Evolutionary conservation across 177 flowering plant species (phyloP).

Genomic region (Tripterygium wilfordii): DNA sequence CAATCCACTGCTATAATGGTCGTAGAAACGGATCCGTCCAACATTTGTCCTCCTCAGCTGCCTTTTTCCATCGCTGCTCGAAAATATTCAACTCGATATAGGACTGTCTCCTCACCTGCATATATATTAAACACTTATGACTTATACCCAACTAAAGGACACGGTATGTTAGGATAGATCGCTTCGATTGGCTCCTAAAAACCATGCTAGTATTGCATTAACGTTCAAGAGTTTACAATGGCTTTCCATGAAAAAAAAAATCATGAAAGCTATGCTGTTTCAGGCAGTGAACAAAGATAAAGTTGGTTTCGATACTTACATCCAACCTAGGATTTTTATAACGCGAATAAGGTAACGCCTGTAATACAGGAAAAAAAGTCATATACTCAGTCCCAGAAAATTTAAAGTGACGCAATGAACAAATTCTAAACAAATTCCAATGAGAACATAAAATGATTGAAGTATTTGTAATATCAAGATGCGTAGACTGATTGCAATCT

Average conservation of each 20-base stretch:
- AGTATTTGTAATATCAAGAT: too few species aligned
- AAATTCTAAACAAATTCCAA: too few species aligned
- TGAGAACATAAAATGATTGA: too few species aligned
- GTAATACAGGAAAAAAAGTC: constrained; percentile 2
- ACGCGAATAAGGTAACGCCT: constrained; percentile 8
- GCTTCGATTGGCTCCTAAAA: too few species aligned
- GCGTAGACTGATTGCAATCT: too few species aligned
- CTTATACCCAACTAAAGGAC: too few species aligned
- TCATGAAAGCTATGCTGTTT: not conserved
- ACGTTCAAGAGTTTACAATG: too few species aligned
- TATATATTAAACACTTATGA: not conserved
- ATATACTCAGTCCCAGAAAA: not conserved
- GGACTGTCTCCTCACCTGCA: constrained; percentile 57
- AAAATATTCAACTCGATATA: constrained; percentile 33
- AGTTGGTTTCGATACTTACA: constrained; percentile 14
- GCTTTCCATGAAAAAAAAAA: not conserved
- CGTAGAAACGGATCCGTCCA: constrained; percentile 46
- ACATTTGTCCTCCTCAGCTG: constrained; percentile 36
- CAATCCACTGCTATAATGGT: not conserved
- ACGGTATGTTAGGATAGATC: not conserved
- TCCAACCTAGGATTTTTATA: constrained; percentile 17
- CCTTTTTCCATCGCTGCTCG: constrained; percentile 39
- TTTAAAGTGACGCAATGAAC: not conserved
- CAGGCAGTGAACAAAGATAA: not conserved
- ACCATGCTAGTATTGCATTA: too few species aligned